Percentiles rank a stretch among this genome's conserved stretches.
Evolutionary conservation across 805 yeast species (phyloP).

Genomic region (Sugiyamaella marilandica): DNA sequence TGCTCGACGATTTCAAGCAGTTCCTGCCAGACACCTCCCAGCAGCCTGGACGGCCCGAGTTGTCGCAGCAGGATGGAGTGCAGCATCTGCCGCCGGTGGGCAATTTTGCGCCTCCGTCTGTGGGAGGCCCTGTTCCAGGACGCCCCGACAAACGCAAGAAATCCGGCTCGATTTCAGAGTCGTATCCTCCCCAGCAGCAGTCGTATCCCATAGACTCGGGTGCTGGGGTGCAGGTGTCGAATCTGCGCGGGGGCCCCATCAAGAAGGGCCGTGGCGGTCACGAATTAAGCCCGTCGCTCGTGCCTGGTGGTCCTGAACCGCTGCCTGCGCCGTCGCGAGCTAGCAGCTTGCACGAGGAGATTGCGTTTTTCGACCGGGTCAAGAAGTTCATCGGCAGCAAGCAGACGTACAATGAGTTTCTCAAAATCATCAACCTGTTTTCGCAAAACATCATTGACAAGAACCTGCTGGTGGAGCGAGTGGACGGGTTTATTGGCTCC

Average conservation of each 20-base stretch:
- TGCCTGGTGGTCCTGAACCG: slow-evolving; percentile 86
- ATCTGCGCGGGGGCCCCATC: slow-evolving; percentile 20
- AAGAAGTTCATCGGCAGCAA: slow-evolving; percentile 84
- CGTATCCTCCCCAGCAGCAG: slow-evolving; percentile 11
- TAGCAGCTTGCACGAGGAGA: slow-evolving; percentile 70
- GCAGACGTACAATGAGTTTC: slow-evolving; percentile 85
- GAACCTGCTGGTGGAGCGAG: slow-evolving; percentile 73
- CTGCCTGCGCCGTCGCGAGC: slow-evolving; percentile 48
- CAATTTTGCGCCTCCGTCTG: slow-evolving; percentile 59
- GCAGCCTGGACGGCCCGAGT: slow-evolving; percentile 11
- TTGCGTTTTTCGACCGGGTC: slow-evolving; percentile 85
- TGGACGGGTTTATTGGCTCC: slow-evolving; percentile 78
- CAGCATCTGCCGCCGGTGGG: slow-evolving; percentile 87
- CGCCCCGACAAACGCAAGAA: slow-evolving; percentile 17
- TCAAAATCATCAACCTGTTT: slow-evolving; percentile 79
- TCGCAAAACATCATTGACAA: slow-evolving; percentile 89
- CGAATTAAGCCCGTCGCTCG: slow-evolving; percentile 55
- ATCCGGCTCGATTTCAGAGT: slow-evolving; percentile 16
- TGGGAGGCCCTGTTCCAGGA: background rate
- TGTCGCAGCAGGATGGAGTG: slow-evolving; percentile 27
- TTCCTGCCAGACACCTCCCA: slow-evolving; percentile 82
- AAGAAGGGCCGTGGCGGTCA: slow-evolving; percentile 8
- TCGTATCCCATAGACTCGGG: slow-evolving; percentile 5
- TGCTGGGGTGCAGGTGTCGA: slow-evolving; percentile 19
- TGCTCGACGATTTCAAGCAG: slow-evolving; percentile 89